A percentile compares a stretch with the other conserved stretches of the same genome.
These are phyloP conservation scores for Lachnellula subtilissima DNA, from an alignment of 2,329 filamentous ascomycete species.

Conservation along the genomic window DNA sequence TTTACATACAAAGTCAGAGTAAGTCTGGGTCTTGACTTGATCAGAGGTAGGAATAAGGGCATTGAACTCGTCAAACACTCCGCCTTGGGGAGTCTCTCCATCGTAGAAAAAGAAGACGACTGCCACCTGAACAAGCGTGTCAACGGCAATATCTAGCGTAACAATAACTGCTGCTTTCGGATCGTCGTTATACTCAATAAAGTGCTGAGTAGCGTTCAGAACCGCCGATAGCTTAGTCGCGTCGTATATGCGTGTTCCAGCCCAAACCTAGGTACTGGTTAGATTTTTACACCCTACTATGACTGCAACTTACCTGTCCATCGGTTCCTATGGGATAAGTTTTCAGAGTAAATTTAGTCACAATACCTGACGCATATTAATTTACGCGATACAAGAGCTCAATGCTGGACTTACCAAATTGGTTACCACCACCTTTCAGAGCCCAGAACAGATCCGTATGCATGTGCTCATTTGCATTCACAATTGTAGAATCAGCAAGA, in stretches of 20 bases:
- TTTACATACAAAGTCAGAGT: constrained; percentile 30
- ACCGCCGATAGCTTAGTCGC: constrained; percentile 31
- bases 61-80: constrained; percentile 22
- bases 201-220: constrained; percentile 47
- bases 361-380: constrained; percentile 29
- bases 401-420: constrained; percentile 24
- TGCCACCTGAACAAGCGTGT: constrained; percentile 18
- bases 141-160: constrained; percentile 19
- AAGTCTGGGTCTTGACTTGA: constrained; percentile 23
- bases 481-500: constrained; percentile 17
- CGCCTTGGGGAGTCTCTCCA: constrained; percentile 30
- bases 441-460: constrained; percentile 24
- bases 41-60: constrained; percentile 8
- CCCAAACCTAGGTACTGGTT: constrained; percentile 32
- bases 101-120: constrained; percentile 35
- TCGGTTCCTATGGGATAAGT: constrained; percentile 24
- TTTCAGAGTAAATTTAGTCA: constrained; percentile 32
- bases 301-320: constrained; percentile 21
- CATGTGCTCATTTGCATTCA: constrained; percentile 19
- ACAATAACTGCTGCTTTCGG: constrained; percentile 32
- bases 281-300: neutral
- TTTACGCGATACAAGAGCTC: constrained; percentile 22
- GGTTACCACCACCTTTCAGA: constrained; percentile 24
- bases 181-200: constrained; percentile 47
- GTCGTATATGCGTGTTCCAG: constrained; percentile 34